Percentiles rank a stretch among this genome's conserved stretches.
phyloP scores from a whole-genome alignment of 768 basidiomycete species.

The Amanita rubescens region DNA sequence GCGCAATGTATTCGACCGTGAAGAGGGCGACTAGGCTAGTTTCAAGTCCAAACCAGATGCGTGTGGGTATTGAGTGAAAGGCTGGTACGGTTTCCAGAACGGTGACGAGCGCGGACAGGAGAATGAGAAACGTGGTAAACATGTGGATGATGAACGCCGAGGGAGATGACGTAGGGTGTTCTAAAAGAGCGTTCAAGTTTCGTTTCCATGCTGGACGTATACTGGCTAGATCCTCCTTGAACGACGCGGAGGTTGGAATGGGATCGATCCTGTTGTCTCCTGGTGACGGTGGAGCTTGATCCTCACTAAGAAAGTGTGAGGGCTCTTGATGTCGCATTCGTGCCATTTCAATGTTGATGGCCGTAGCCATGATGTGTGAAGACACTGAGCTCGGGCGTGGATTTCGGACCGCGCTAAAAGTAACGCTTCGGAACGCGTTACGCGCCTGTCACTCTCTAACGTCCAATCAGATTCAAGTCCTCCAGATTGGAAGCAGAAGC shows the following conservation, averaged over 20 bases:
- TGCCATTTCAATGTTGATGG: slow-evolving; percentile 19
- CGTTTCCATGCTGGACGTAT: slow-evolving; percentile 55
- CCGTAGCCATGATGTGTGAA: slow-evolving; percentile 20
- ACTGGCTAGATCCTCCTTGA: slow-evolving; percentile 28
- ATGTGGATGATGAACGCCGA: slow-evolving; percentile 75
- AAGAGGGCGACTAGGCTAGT: slow-evolving; percentile 79
- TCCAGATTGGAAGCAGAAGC: too few relatives aligned
- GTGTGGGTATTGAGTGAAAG: slow-evolving; percentile 59
- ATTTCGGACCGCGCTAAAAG: too few relatives aligned
- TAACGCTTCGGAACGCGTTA: too few relatives aligned
- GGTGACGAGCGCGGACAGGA: slow-evolving; percentile 69
- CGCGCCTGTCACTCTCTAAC: too few relatives aligned
- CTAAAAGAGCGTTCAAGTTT: slow-evolving; percentile 62
- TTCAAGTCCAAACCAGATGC: slow-evolving; percentile 84
- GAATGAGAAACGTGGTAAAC: slow-evolving; percentile 61
- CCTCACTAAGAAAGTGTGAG: slow-evolving; percentile 38
- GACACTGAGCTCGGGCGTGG: too few relatives aligned
- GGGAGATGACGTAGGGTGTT: slow-evolving; percentile 69
- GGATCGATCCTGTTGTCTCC: slow-evolving; percentile 35
- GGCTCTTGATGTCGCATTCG: slow-evolving; percentile 20
- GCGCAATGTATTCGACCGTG: slow-evolving; percentile 74
- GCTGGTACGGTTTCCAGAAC: slow-evolving; percentile 74
- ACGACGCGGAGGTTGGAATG: slow-evolving; percentile 28
- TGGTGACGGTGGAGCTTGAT: slow-evolving; percentile 24
- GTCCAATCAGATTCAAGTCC: too few relatives aligned